Evolutionary conservation across 192 early-diverging fungal species (phyloP).

Genomic region (Lobosporangium transversale): DNA sequence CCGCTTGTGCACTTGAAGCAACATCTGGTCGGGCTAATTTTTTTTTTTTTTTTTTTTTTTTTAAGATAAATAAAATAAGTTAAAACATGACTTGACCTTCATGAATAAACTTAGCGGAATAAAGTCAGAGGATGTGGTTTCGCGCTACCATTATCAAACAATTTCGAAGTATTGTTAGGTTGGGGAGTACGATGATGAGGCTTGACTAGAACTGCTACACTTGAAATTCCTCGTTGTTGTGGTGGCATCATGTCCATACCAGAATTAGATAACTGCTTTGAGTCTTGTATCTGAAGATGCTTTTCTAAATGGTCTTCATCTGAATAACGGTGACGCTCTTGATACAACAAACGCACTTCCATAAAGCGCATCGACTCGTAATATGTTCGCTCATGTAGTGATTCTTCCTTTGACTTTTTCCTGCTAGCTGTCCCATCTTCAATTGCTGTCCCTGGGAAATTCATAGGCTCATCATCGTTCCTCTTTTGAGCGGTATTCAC

Average conservation of each 20-base stretch:
- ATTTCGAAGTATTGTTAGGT: too few species aligned
- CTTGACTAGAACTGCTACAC: too few species aligned
- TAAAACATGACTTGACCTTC: not conserved
- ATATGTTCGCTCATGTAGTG: slow-evolving; percentile 5
- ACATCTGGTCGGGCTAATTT: not conserved
- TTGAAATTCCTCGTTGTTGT: too few species aligned
- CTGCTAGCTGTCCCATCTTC: not conserved
- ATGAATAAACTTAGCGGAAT: too few species aligned
- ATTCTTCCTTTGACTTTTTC: slow-evolving; percentile 7
- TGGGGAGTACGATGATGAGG: too few species aligned
- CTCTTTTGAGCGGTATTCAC: too few species aligned
- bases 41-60: not conserved
- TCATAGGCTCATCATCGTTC: not conserved
- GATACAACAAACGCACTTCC: slow-evolving; percentile 13
- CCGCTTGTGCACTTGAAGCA: too few species aligned
- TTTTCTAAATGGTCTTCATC: slow-evolving; percentile 15
- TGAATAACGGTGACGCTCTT: slow-evolving; percentile 6
- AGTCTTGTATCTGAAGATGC: slow-evolving; percentile 8
- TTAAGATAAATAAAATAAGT: not conserved
- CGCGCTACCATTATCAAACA: too few species aligned
- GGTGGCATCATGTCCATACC: slow-evolving; percentile 5
- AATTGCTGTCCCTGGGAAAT: not conserved
- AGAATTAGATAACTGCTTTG: not conserved
- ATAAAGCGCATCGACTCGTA: slow-evolving; percentile 9
- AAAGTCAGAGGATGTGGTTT: too few species aligned